A percentile compares a stretch with the other conserved stretches of the same genome.
Evolutionary conservation across 2,329 filamentous ascomycete species (phyloP).

Genomic region (Paraconiothyrium brasiliense): DNA sequence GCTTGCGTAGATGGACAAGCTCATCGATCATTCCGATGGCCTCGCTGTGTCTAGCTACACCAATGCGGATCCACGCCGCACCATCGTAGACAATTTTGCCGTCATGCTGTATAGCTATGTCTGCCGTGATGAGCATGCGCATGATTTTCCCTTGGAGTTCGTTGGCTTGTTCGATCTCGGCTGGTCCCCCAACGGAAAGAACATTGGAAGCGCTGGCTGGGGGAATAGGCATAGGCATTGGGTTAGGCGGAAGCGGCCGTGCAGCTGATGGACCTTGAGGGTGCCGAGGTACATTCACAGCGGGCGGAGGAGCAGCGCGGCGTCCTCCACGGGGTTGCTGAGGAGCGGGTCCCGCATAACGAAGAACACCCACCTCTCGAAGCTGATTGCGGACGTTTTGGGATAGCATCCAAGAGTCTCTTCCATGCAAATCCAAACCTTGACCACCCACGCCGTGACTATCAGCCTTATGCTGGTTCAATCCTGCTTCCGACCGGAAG

Average conservation of each 20-base stretch:
- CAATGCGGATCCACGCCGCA: constrained; percentile 39
- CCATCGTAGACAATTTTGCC: constrained; percentile 37
- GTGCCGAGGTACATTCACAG: background rate
- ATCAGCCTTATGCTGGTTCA: constrained; percentile 33
- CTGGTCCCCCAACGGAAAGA: constrained; percentile 21
- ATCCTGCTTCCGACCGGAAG: constrained; percentile 32
- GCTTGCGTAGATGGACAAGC: constrained; percentile 40
- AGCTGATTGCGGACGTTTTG: constrained; percentile 28
- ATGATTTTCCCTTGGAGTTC: constrained; percentile 33
- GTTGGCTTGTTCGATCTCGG: constrained; percentile 40
- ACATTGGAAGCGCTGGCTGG: constrained; percentile 1
- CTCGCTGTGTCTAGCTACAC: constrained; percentile 29
- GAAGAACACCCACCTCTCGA: constrained; percentile 23
- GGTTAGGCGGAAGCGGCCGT: background rate
- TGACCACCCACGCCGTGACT: constrained; percentile 35
- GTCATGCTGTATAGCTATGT: constrained; percentile 38
- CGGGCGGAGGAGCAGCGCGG: constrained; percentile 8
- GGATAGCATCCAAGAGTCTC: constrained; percentile 35
- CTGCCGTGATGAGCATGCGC: constrained; percentile 39
- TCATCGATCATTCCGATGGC: constrained; percentile 31
- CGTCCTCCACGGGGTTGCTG: constrained; percentile 9
- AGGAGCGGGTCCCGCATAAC: constrained; percentile 7
- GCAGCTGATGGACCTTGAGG: background rate
- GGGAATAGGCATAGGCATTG: background rate
- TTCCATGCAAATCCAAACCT: constrained; percentile 30